Evolutionary conservation across 257 asterid genomes (phyloP), one percentile per base, ranked within the genome.

Genomic region (Knoxia roxburghii): DNA sequence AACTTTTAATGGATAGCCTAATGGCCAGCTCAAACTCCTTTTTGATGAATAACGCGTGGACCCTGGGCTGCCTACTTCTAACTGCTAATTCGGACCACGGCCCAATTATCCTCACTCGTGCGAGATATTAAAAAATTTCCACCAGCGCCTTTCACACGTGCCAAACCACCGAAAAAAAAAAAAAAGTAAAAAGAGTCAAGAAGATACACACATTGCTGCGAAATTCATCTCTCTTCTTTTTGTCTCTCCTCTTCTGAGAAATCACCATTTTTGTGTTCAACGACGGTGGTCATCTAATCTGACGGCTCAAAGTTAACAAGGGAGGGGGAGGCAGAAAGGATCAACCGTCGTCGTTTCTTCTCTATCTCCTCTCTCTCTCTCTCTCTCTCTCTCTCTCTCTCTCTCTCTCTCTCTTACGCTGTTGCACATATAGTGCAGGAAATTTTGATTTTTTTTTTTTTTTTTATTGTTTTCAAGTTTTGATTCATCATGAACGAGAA

Each of bases 401-500:
- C 61, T 63, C 49, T 65, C 64, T 24, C 71, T 65, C 68, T 73
- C 58, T 27, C 65, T 68, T 53, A 51, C 32, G 24, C 32, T 24
- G 26, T 73, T 39, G 70, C 65, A 55, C 69, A 37, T 64, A 77
- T 73, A 46, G 21, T 53, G 26, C 20, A 17, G 48, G 52, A 46
- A 66, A 27, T 59, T 32, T 35, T 29, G 43, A 6, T 29, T 32
- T 32, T 15, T 37, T 55, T 14, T 68, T 1, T 18, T 18, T 7
- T n/a, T 4, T 33, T 12, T 32, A 5, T 7, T 1, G 27, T 18
- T 52, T 52, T 24, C 2, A 9, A 40, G 40, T n/a, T 39, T 26
- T 55, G 33, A 26, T 7, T 67, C 84, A 64, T 84, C 82, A 94
- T 94, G 99, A 94, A 94, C 51, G 88, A 82, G 89, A 94, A 94